These are phyloP conservation scores for Recurvomyces mirabilis DNA, from an alignment of 495 filamentous ascomycete species.

Conservation along the genomic window DNA sequence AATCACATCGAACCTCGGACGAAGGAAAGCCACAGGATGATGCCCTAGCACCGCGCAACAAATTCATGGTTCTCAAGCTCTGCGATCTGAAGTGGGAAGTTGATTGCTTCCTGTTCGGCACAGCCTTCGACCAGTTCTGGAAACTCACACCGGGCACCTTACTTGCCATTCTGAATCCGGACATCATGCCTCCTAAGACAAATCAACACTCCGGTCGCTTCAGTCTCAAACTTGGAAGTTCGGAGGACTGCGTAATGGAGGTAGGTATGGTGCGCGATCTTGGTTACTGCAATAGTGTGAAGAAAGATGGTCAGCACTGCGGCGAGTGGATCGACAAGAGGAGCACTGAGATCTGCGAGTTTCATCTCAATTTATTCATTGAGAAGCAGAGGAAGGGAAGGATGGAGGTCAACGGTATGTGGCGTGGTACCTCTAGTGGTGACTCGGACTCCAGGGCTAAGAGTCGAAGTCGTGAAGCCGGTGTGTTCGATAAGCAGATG, in stretches of 20 bases:
- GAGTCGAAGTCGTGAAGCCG: not conserved
- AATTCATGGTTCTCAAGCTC: slow-evolving; percentile 85
- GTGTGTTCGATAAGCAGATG: slow-evolving; percentile 3
- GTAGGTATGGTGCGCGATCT: slow-evolving; percentile 77
- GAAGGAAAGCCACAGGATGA: slow-evolving; percentile 28
- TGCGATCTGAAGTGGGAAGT: slow-evolving; percentile 85
- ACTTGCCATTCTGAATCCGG: slow-evolving; percentile 87
- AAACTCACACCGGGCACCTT: slow-evolving; percentile 76
- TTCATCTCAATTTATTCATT: slow-evolving; percentile 71
- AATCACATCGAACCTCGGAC: slow-evolving; percentile 33
- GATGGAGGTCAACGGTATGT: slow-evolving; percentile 70
- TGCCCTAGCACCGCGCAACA: slow-evolving; percentile 36
- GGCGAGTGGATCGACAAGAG: slow-evolving; percentile 74
- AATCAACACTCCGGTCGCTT: slow-evolving; percentile 57
- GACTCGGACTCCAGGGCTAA: slow-evolving; percentile 15
- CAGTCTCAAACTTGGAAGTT: slow-evolving; percentile 67
- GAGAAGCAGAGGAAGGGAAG: slow-evolving; percentile 51
- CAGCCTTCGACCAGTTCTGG: slow-evolving; percentile 83
- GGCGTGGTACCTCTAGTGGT: slow-evolving; percentile 31
- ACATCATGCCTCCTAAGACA: slow-evolving; percentile 71
- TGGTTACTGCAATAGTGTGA: slow-evolving; percentile 73
- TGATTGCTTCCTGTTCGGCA: slow-evolving; percentile 83
- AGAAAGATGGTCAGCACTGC: slow-evolving; percentile 74
- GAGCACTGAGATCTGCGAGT: slow-evolving; percentile 86
- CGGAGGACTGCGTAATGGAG: slow-evolving; percentile 81